Percentiles rank a stretch among this genome's conserved stretches.
Evolutionary conservation across 1,139 yeast species (phyloP).

Genomic region (Scheffersomyces illinoinensis): DNA sequence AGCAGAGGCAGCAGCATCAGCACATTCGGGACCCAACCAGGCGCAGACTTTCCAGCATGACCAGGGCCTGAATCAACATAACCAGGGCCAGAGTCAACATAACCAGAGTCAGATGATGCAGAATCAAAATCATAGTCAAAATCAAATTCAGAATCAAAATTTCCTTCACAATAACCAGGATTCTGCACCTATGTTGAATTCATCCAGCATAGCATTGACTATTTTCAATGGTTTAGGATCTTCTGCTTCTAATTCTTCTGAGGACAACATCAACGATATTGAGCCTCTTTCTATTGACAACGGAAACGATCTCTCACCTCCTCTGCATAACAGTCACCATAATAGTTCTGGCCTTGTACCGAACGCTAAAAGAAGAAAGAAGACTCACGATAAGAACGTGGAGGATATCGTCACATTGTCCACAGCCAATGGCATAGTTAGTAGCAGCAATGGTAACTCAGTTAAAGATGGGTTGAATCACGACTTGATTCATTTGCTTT

Average conservation of each 20-base stretch:
- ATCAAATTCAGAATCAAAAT: too few relatives aligned
- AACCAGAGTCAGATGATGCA: too few relatives aligned
- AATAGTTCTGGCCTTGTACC: background rate
- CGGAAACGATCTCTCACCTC: slow-evolving; percentile 2
- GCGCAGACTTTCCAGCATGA: background rate
- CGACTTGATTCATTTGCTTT: slow-evolving; percentile 33
- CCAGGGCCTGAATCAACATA: too few relatives aligned
- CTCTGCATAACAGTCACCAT: slow-evolving; percentile 7
- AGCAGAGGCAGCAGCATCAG: background rate
- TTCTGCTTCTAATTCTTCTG: background rate
- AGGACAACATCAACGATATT: background rate
- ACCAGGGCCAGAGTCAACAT: too few relatives aligned
- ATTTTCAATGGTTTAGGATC: background rate
- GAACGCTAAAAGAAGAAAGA: background rate
- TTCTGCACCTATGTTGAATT: background rate
- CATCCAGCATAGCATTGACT: background rate
- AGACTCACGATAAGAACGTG: background rate
- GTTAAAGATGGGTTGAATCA: slow-evolving; percentile 13
- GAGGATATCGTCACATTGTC: background rate
- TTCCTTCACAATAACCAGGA: background rate
- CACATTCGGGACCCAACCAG: background rate
- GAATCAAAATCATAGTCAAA: too few relatives aligned
- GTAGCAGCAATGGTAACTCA: slow-evolving; percentile 2
- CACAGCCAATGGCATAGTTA: slow-evolving; percentile 5
- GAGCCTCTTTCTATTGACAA: slow-evolving; percentile 1